These are phyloP conservation scores for Cantharellus anzutake DNA, from an alignment of 768 basidiomycete species.

Conservation along the genomic window DNA sequence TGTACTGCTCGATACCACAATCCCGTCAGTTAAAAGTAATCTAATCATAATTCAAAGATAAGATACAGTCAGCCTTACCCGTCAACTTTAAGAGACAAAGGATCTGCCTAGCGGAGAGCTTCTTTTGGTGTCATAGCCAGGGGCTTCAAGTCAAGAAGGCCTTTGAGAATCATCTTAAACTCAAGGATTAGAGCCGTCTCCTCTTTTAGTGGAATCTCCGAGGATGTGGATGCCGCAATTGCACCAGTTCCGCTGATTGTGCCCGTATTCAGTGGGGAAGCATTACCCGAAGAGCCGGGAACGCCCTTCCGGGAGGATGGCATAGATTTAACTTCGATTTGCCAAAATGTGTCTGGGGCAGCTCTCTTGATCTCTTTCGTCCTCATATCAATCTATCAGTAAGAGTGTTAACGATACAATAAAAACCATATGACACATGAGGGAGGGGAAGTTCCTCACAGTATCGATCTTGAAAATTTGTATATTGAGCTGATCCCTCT, in stretches of 20 bases:
- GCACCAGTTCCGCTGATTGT: conserved; percentile 27
- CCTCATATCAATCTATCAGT: conserved; percentile 43
- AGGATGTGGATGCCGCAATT: background rate
- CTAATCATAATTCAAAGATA: no score
- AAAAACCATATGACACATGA: background rate
- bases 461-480: conserved; percentile 78
- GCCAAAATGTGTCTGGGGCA: conserved; percentile 68
- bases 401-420: background rate
- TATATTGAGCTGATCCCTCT: conserved; percentile 48
- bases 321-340: conserved; percentile 69
- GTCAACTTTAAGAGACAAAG: background rate
- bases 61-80: no score
- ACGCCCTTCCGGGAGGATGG: conserved; percentile 18
- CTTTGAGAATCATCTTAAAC: conserved; percentile 71
- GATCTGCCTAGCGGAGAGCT: background rate
- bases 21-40: no score
- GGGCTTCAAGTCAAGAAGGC: conserved; percentile 54
- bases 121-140: background rate
- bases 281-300: no score
- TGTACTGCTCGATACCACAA: no score
- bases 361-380: conserved; percentile 60
- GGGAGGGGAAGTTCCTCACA: conserved; percentile 20
- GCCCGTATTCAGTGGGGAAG: no score
- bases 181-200: conserved; percentile 61
- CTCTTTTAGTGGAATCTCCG: conserved; percentile 32